Base-by-base conservation (phyloP, 345 rosid species). In the Dimocarpus longan region DNA sequence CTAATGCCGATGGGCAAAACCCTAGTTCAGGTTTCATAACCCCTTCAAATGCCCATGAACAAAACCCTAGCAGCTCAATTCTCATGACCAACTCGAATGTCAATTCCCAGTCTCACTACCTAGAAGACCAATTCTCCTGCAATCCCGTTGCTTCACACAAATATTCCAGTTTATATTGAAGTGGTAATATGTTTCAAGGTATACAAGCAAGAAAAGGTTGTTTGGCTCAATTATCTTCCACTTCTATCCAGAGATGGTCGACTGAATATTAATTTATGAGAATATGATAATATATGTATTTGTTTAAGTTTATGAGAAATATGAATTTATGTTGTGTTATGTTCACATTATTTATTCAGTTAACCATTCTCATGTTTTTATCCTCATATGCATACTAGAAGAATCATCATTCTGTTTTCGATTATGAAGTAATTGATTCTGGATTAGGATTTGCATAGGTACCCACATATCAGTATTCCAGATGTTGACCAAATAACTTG, bases 51-150 rank as follows among this genome's bases (percentile, higher is more conserved):
- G 26, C 64, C 74, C 69, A 62, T 64, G 69, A 71, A 32, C 76
- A 57, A 75, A 81, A 78, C 80, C 80, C 83, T 80, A 71, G 32
- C 65, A 68, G 22, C 64, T 78, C 82, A 76, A 66, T 76, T 68
- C 77, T 67, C 82, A 81, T 76, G 76, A 24, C 80, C 76, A 26
- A 76, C n/a, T 21, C 77, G 21, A 28, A 75, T 71, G 54, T 52
- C 57, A 77, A 67, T 48, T 82, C 71, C 48, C 82, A 42, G 71
- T 64, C 83, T 62, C 79, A 68, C 54, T 75, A 77, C 78, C 80
- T 28, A 64, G 78, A 70, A 75, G 74, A 85, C 44, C 79, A 69
- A 15, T 73, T 78, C 68, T 79, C 76, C 77, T 50, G 66, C 79
- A 73, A 42, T 50, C 78, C 76, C 37, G 28, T 5, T 74, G 59